Evolutionary conservation across 75 land plant genomes (phyloP), one percentile per base, ranked within the genome.

Genomic region (Gnetum montanum): DNA sequence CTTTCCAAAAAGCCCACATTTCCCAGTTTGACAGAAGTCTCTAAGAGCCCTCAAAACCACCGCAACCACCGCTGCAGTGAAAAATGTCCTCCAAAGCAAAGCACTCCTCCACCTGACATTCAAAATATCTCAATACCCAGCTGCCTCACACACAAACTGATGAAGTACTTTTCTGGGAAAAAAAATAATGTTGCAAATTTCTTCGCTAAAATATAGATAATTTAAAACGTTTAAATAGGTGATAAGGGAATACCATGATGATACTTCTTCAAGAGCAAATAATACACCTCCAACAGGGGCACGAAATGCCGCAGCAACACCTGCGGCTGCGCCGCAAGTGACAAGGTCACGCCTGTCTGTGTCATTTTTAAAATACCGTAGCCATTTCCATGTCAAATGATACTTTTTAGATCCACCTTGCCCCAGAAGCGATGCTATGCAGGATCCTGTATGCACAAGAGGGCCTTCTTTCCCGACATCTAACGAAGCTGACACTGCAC

Each of bases 211-310:
- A 15, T 24, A 8, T n/a, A n/a, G n/a, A n/a, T n/a, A n/a, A n/a
- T n/a, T n/a, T n/a, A n/a, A n/a, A n/a, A n/a, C n/a, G n/a, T n/a
- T n/a, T n/a, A n/a, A n/a, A n/a, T n/a, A n/a, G n/a, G n/a, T n/a
- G n/a, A n/a, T n/a, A n/a, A n/a, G n/a, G n/a, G 28, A 20, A 10
- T 68, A 80, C 88, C 88, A 84, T 27, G 88, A 81, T 16, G 88
- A 70, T 18, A 69, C 88, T 58, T 84, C 88, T 60, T 84, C 88
- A 43, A 84, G 79, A 12, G 88, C 88, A 67, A 84, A 84, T 10
- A 84, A 68, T n/a, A 84, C 88, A 22, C 88, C 88, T 35, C 88
- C 88, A 35, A 84, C 85, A 22, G 88, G 85, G 11, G 88, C 88
- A 2, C 82, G 70, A 34, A 84, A 84, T n/a, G 88, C 85, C 36